Base-by-base conservation (phyloP, 2,329 filamentous ascomycete species). In the Aureobasidium sp. region DNA sequence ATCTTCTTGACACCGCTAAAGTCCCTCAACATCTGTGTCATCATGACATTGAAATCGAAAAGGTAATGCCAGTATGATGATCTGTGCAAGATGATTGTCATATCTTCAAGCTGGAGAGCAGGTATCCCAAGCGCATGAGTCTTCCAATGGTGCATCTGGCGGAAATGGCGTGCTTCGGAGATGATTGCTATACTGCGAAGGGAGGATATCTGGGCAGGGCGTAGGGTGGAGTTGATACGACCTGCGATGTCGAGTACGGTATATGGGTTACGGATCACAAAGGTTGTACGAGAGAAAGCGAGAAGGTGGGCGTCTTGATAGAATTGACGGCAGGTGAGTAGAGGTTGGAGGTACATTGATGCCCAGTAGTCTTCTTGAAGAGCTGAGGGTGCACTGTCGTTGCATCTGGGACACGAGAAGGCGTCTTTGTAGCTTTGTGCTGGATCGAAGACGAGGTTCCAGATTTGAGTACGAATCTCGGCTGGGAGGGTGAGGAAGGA, bases 281-380 rank as follows among this genome's bases (percentile, higher is more conserved):
- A 78, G 25, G 63, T 67, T 0, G 75, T 76, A 8, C 66, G 67
- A 25, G 55, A 66, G 51, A 74, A 72, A 11, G 75, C 75, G 13
- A 75, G 64, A 9, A 67, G 59, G 47, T 66, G 65, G 47, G 73
- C 71, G 44, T 78, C 76, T 25, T 67, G 54, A 37, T 71, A 68
- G 55, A 77, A 68, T 61, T 74, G 73, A 30, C 69, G 71, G 64
- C 76, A 77, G 3, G 69, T 70, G 13, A 76, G 67, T 8, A 77
- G 72, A 2, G 73, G 66, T 10, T 63, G 51, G 3, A 78, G 68
- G 10, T 68, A 62, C 2, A 53, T 9, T 10, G 69, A 67, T 14
- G 71, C 64, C 29, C 27, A 64, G 64, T 75, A 72, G 16, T 67
- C 62, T 25, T 70, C 67, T 64, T 73, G 61, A 4, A 70, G 55